Conservation (phyloP, 2,329 filamentous ascomycete species). For the Diaporthe eres region DNA sequence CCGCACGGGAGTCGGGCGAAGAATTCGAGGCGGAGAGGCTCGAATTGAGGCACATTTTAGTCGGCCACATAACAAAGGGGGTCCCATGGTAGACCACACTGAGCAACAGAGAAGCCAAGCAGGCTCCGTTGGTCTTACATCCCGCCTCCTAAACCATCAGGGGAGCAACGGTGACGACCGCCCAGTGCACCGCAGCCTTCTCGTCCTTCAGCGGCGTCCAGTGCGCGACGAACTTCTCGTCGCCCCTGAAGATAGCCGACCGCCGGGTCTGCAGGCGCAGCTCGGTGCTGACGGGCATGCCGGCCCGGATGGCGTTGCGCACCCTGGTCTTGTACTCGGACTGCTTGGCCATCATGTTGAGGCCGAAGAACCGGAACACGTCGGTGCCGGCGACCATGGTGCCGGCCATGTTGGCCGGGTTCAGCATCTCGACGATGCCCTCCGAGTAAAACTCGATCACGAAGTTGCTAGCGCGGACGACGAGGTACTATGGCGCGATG, state of each 20-base stretch:
- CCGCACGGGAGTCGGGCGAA: neutral
- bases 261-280: constrained; percentile 48
- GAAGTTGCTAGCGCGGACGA: constrained; percentile 45
- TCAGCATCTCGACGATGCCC: constrained; percentile 45
- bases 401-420: constrained; percentile 46
- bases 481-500: constrained; percentile 42
- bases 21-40: neutral
- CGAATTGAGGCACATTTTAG: neutral
- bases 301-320: constrained; percentile 44
- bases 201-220: constrained; percentile 48
- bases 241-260: constrained; percentile 47
- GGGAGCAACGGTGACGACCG: constrained; percentile 36
- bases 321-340: constrained; percentile 46
- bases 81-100: neutral
- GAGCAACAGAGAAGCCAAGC: neutral
- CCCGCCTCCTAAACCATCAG: constrained; percentile 2
- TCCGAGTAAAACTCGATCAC: constrained; percentile 47
- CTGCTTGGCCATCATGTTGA: constrained; percentile 46
- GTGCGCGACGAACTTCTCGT: constrained; percentile 45
- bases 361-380: constrained; percentile 47
- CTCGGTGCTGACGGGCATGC: constrained; percentile 50
- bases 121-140: neutral
- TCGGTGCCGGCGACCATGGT: constrained; percentile 45
- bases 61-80: no score
- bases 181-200: constrained; percentile 37